Evolutionary conservation across 1,139 yeast genomes (phyloP).

Genomic region (Saccharomyces pastorianus): DNA sequence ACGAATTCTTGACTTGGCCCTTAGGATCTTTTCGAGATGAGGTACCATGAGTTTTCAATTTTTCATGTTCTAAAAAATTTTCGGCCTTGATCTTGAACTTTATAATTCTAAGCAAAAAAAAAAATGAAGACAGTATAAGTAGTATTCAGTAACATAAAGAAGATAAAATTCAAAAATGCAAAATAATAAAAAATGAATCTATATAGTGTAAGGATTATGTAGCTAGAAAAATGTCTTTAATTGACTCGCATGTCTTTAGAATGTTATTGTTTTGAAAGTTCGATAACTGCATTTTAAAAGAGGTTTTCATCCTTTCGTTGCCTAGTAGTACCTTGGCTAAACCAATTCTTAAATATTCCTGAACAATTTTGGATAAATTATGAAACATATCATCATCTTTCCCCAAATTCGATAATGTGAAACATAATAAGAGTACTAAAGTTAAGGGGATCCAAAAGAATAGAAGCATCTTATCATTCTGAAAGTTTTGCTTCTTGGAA

Average conservation of each 20-base stretch:
- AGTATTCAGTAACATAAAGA: background rate
- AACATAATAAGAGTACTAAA: constrained; percentile 43
- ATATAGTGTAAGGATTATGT: background rate
- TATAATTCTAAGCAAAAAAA: background rate
- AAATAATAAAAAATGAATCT: background rate
- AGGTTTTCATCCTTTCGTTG: constrained; percentile 56
- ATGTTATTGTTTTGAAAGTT: constrained; percentile 22
- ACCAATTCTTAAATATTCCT: constrained; percentile 44
- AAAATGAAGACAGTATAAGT: background rate
- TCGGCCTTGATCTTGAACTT: background rate
- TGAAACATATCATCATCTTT: constrained; percentile 30
- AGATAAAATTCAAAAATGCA: background rate
- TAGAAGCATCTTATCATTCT: constrained; percentile 75
- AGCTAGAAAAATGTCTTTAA: constrained; percentile 4
- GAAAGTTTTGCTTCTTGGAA: constrained; percentile 56
- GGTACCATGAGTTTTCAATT: background rate
- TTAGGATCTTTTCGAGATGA: background rate
- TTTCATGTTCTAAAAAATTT: background rate
- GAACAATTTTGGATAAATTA: constrained; percentile 30
- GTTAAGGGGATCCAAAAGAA: constrained; percentile 82
- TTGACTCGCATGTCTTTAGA: constrained; percentile 11
- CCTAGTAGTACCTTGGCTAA: constrained; percentile 61
- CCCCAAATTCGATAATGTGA: constrained; percentile 48
- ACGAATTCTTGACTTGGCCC: background rate
- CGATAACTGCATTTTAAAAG: constrained; percentile 36